Evolutionary conservation across 345 rosid genomes (phyloP), one percentile per base, ranked within the genome.

Genomic region (Populus deltoides): DNA sequence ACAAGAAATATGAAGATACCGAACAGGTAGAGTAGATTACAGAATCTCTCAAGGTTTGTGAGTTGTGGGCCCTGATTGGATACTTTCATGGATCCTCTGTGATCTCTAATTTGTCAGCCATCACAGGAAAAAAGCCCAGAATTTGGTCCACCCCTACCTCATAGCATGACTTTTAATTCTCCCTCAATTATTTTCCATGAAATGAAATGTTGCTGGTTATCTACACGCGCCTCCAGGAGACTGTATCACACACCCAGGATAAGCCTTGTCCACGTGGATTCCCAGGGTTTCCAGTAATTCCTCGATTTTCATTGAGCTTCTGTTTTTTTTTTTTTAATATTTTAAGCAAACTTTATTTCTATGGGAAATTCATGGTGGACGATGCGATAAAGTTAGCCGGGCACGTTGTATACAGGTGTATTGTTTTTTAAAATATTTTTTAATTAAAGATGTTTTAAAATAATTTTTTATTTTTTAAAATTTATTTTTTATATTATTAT

Each of bases 81-180:
- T 80, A 18, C 82, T 67, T 67, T 68, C 49, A 8, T 79, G 68
- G 83, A 77, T 82, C 71, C 83, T 80, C 83, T 77, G 83, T 15
- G 73, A 75, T 45, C 57, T 62, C 65, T 59, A 59, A 3, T 25
- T 3, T 59, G 65, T 59, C 29, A 57, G 63, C 6, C 63, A n/a
- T 57, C 5, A 57, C 6, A 57, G 63, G 25, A 8, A 1, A 59
- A 59, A 59, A 59, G 65, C 65, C 65, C 65, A 59, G 4, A 59
- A 10, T 53, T 53, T 20, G n/a, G 59, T 20, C n/a, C 51, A 47
- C 51, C 16, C 17, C 16, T 11, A 3, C 51, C 17, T 45, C 51
- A 41, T 13, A 45, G 5, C 51, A 47, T 47, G 51, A 15, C 51
- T 47, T 45, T 12, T 47, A 47, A 47, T 47, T 15, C 15, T 47